Base-by-base conservation (phyloP, 768 basidiomycete genomes). In the Tubosaeta sp. region DNA sequence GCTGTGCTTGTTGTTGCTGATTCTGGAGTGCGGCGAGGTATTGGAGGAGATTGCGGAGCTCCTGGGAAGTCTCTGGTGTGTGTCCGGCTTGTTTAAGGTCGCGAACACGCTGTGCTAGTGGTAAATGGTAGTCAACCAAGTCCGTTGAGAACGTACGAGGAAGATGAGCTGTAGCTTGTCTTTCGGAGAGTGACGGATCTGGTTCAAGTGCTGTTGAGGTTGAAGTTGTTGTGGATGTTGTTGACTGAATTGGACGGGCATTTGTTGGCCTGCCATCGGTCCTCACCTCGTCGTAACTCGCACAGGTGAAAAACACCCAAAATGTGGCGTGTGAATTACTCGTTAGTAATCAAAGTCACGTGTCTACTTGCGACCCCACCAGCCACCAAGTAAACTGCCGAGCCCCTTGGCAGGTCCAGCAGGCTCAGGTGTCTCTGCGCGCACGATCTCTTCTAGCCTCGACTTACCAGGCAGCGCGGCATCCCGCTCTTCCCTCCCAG, bases 321-420 rank as follows among this genome's bases (percentile, higher is more conserved):
- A 29, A 29, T 16, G 63, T 65, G 62, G 65, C 65, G 65, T 66
- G 65, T 6, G 64, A 57, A 25, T 19, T 7, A 0, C 22, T 43
- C 44, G 2, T 16, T 8, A 7, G 1, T 52, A 45, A 61, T 45
- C 35, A 35, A 9, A 7, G 5, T 50, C 54, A 61, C 32, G 51
- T 61, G 26, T 27, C 37, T 35, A 72, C 48, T 44, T 60, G 45
- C 66, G 56, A 1, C 87, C 86, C 90, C 89, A 91, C 90, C 90
- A 92, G 5, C 88, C 89, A 25, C 89, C 89, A 25, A 92, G 71
- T 51, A 91, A 64, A 52, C 79, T 77, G 50, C 83, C 76, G 47
- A 91, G 70, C 25, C 84, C 77, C 17, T 70, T 70, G 22, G 70
- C 60, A 11, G 76, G 71, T 4, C 69, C 69, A 6, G 68, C 62